Evolutionary conservation across 306 rosid species (phyloP).

Genomic region (Sphenostylis stenocarpa): DNA sequence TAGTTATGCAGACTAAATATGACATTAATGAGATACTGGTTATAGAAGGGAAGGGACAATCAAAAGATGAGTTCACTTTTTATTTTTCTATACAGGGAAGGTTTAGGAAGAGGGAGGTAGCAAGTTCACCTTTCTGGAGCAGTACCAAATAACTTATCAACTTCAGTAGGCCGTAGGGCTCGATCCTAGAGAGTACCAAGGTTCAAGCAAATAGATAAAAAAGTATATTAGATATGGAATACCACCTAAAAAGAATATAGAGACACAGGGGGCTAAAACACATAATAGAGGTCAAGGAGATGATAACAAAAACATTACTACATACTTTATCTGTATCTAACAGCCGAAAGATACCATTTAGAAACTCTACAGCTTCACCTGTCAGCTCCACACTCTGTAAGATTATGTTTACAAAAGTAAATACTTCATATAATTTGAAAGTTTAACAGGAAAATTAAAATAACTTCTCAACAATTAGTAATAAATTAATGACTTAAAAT

Average conservation of each 20-base stretch:
- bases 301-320: constrained; percentile 15
- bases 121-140: constrained; percentile 84
- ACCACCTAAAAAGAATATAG: not conserved
- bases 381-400: constrained; percentile 91
- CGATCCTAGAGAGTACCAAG: constrained; percentile 67
- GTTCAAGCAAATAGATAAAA: constrained; percentile 36
- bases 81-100: constrained; percentile 19
- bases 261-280: not conserved
- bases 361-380: constrained; percentile 80
- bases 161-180: constrained; percentile 69
- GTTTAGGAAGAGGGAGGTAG: not conserved
- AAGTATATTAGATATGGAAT: constrained; percentile 29
- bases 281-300: not conserved
- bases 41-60: not conserved
- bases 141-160: constrained; percentile 76
- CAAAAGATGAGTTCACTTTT: constrained; percentile 43
- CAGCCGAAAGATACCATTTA: constrained; percentile 79
- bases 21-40: not conserved
- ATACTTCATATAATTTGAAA: constrained; percentile 14
- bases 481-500: constrained; percentile 4
- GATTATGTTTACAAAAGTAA: constrained; percentile 34
- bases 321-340: constrained; percentile 81
- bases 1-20: not conserved
- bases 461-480: not conserved
- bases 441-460: constrained; percentile 22